Base-by-base conservation (phyloP, 2,329 filamentous ascomycete genomes). In the Onygenales sp. region DNA sequence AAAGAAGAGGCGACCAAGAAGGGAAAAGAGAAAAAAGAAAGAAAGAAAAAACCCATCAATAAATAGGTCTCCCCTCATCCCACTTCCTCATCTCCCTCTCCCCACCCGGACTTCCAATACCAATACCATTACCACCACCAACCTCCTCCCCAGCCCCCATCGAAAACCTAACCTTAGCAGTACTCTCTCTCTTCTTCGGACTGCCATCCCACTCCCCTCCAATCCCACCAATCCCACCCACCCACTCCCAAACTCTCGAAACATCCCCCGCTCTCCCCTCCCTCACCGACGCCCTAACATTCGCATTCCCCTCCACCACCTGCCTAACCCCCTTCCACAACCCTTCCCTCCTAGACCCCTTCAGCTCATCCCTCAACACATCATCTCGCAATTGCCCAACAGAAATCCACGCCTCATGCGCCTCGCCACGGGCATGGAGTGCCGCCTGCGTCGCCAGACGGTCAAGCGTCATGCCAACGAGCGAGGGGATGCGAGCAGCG, bases 261-360 rank as follows among this genome's bases (percentile, higher is more conserved):
- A 84, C 78, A 69, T 78, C 67, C 59, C 79, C 72, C 33, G 71
- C 74, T 70, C 76, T 75, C 60, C 71, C 71, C 64, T 82, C 81
- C 71, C 79, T 86, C 74, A 75, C 90, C 73, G 79, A 91, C 71
- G 72, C 88, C 43, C 93, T 81, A 13, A 98, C 86, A 64, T 98
- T 98, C 56, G 88, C 87, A 68, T 98, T 98, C 69, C 85, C 84
- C 71, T 98, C 93, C 0, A 98, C 91, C 51, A 97, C 86, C 50
- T 78, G 81, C 60, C 83, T 81, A 17, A 98, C 93, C 49, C 83
- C 82, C 58, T 83, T 79, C 93, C 94, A 98, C 50, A 98, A 76
- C 53, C 82, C 81, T 65, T 93, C 86, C 39, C 93, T 80, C 61
- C 90, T 82, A 7, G 78, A 77, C 17, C 91, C 78, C 3, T 81